These are phyloP conservation scores for Dissophora globulifera DNA, from an alignment of 192 early-diverging fungal species.

Conservation along the genomic window DNA sequence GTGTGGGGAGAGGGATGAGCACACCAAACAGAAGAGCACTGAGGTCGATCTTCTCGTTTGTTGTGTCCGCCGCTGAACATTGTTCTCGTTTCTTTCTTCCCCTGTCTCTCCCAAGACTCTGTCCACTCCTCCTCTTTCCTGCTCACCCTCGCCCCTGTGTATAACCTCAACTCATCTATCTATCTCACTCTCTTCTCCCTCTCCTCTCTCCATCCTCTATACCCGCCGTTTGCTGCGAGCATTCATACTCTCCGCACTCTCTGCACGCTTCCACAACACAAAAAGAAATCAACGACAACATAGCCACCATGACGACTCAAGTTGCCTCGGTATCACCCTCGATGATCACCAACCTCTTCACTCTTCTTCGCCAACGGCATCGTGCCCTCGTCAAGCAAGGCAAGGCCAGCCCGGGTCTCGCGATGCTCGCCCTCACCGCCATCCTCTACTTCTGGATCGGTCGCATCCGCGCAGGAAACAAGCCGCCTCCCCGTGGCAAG, in stretches of 20 bases:
- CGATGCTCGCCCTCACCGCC: slow-evolving; percentile 42
- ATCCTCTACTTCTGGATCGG: slow-evolving; percentile 50
- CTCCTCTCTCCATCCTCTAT: neutral
- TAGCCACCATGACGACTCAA: slow-evolving; percentile 14
- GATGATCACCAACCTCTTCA: slow-evolving; percentile 22
- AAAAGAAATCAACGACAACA: too few species aligned
- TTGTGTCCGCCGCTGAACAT: too few species aligned
- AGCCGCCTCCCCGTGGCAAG: slow-evolving; percentile 25
- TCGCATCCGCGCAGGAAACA: slow-evolving; percentile 33
- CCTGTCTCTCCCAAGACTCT: too few species aligned
- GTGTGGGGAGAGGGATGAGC: too few species aligned
- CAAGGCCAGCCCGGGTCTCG: slow-evolving; percentile 37
- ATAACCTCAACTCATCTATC: too few species aligned
- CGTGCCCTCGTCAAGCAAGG: slow-evolving; percentile 25
- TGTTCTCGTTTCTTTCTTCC: too few species aligned
- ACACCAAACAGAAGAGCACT: too few species aligned
- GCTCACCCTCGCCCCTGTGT: too few species aligned
- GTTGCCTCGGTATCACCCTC: slow-evolving; percentile 5
- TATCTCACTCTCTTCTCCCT: neutral
- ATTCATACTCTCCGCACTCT: too few species aligned
- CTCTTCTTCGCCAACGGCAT: slow-evolving; percentile 28
- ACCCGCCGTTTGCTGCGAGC: neutral
- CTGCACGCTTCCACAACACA: neutral
- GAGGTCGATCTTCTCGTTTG: too few species aligned
- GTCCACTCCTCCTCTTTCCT: too few species aligned